A percentile compares a stretch with the other conserved stretches of the same genome.
These are phyloP conservation scores for Leishmania tropica DNA, from an alignment of 208 protist species.

Conservation along the genomic window DNA sequence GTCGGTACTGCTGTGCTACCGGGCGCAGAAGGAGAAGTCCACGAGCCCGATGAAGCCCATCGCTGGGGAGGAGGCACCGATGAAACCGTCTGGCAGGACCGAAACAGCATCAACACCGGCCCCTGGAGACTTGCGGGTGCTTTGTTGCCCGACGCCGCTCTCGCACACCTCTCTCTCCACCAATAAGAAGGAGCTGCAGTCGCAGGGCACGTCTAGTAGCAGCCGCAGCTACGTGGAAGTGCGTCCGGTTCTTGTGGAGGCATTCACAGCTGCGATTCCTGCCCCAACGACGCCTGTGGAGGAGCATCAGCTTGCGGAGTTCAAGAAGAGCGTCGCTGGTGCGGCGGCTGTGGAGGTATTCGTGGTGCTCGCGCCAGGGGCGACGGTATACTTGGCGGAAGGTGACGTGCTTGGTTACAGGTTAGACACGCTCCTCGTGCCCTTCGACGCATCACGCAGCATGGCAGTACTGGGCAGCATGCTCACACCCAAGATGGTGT, in stretches of 20 bases:
- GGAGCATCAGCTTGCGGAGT: conserved; percentile 8
- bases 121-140: conserved; percentile 20
- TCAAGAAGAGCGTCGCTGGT: conserved; percentile 5
- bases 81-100: conserved; percentile 7
- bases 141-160: conserved; percentile 34
- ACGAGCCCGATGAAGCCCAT: background rate
- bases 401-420: conserved; percentile 36
- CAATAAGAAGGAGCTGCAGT: conserved; percentile 19
- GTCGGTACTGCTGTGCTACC: conserved; percentile 33
- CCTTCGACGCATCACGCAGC: conserved; percentile 37
- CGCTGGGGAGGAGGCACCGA: background rate
- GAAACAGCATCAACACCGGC: background rate
- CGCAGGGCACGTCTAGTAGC: conserved; percentile 15
- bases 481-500: conserved; percentile 29
- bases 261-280: conserved; percentile 11
- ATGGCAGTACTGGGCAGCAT: conserved; percentile 33
- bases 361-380: conserved; percentile 42
- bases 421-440: conserved; percentile 31
- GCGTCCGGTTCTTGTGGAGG: conserved; percentile 1
- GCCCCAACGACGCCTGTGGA: conserved; percentile 9
- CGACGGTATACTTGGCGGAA: conserved; percentile 32
- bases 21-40: background rate
- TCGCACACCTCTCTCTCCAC: conserved; percentile 5
- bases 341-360: conserved; percentile 24
- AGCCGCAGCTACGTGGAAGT: conserved; percentile 36